Conservation (phyloP, 116 monocot species). For the Papilionanthe hybrid region DNA sequence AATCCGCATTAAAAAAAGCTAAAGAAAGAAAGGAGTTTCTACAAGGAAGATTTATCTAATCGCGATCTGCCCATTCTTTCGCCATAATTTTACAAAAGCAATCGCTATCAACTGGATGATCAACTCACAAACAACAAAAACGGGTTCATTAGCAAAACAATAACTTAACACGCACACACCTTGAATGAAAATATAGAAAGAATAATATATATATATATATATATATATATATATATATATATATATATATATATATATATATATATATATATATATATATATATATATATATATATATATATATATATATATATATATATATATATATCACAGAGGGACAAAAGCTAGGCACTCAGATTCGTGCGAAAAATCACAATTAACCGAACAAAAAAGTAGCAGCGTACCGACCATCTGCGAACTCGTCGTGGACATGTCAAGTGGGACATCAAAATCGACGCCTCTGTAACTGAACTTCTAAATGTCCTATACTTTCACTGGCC, state of each 20-base stretch:
- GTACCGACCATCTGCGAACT: slow-evolving; percentile 51
- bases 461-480: slow-evolving; percentile 68
- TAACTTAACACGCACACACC: neutral
- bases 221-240: no score
- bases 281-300: no score
- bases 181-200: neutral
- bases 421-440: slow-evolving; percentile 77
- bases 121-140: neutral
- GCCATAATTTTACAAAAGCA: neutral
- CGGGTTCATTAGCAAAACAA: neutral
- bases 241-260: no score
- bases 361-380: neutral
- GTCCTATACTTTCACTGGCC: slow-evolving; percentile 63
- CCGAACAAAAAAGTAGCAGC: neutral
- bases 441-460: slow-evolving; percentile 67
- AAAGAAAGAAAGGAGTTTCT: neutral
- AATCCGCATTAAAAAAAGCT: neutral
- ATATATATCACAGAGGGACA: neutral
- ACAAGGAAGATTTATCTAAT: neutral
- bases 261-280: no score
- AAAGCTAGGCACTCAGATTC: neutral
- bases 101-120: no score
- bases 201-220: no score
- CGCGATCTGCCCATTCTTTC: neutral
- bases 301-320: no score